phyloP scores from a whole-genome alignment of 257 asterid genomes.

The Solanum tacnaense region DNA sequence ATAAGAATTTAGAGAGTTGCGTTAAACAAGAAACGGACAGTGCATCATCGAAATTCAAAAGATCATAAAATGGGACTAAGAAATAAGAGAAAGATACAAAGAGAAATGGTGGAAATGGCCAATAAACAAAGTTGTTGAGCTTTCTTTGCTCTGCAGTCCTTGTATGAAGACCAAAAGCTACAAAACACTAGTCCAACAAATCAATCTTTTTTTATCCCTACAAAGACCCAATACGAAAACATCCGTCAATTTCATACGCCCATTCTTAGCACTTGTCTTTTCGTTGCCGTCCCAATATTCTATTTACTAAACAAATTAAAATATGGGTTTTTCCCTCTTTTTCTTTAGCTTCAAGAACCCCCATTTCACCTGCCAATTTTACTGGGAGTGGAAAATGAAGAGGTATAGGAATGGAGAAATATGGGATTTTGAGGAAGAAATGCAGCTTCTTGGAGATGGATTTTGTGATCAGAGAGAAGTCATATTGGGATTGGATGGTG shows the following conservation, averaged over 20 bases:
- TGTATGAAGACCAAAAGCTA: neutral
- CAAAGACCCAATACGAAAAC: neutral
- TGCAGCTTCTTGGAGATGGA: neutral
- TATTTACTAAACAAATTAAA: neutral
- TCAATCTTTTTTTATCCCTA: neutral
- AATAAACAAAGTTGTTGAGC: neutral
- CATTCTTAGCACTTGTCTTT: neutral
- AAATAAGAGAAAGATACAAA: neutral
- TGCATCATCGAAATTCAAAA: neutral
- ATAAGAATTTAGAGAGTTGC: neutral
- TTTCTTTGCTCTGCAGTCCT: constrained; percentile 2
- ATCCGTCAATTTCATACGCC: constrained; percentile 3
- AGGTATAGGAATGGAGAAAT: constrained; percentile 25
- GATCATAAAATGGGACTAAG: neutral
- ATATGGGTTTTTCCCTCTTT: neutral
- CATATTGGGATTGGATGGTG: constrained; percentile 74
- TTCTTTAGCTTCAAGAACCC: neutral
- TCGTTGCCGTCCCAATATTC: constrained; percentile 21
- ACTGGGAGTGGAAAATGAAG: constrained; percentile 6
- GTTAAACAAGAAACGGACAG: neutral
- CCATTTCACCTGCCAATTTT: neutral
- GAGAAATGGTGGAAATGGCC: neutral
- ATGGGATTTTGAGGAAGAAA: constrained; percentile 24
- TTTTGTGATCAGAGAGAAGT: constrained; percentile 16
- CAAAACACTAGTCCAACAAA: neutral